phyloP scores from a whole-genome alignment of 257 asterid genomes.

The Solanum arcanum region DNA sequence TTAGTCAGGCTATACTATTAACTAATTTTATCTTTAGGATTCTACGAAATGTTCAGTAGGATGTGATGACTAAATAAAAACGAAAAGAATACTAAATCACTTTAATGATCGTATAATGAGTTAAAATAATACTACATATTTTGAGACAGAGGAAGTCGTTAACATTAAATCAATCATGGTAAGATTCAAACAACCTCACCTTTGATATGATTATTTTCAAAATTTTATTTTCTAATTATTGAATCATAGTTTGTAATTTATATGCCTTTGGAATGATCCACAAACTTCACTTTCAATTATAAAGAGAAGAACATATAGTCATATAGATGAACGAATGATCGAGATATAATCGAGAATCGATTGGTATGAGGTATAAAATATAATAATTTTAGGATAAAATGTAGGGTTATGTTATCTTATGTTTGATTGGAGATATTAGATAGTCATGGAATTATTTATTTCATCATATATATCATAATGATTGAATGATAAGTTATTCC shows the following conservation, averaged over 20 bases:
- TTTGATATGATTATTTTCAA: background rate
- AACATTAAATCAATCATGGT: slow-evolving; percentile 4
- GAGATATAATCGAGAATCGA: background rate
- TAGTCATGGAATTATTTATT: background rate
- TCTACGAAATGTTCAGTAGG: background rate
- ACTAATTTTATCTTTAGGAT: no score
- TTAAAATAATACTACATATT: no score
- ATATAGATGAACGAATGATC: background rate
- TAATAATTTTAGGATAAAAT: no score
- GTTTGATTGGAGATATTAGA: background rate
- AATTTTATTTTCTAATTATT: background rate
- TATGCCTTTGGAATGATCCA: background rate
- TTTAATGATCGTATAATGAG: no score
- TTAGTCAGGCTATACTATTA: background rate
- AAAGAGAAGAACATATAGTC: background rate
- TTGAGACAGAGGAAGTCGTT: no score
- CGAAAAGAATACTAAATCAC: background rate
- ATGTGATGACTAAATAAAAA: background rate
- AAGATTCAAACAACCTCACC: background rate
- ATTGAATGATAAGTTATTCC: no score
- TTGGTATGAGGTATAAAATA: no score
- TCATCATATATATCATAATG: background rate
- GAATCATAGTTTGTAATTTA: background rate
- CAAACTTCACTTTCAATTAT: background rate
- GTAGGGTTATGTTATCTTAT: no score